These are phyloP conservation scores for Skeletonema tropicum DNA, from an alignment of 108 stramenopile genomes.

Conservation along the genomic window DNA sequence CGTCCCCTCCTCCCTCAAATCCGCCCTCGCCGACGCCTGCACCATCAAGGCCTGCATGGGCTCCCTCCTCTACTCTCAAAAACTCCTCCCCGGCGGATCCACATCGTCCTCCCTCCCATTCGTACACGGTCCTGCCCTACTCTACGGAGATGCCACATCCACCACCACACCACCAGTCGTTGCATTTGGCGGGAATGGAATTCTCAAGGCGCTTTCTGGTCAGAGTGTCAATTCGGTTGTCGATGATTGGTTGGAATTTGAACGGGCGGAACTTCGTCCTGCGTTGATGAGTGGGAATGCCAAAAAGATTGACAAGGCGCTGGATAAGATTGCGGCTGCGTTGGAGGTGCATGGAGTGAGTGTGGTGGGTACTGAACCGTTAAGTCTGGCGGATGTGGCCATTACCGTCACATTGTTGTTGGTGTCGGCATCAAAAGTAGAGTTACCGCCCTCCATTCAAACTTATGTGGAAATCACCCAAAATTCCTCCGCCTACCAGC, in stretches of 20 bases:
- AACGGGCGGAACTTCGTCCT: constrained; percentile 60
- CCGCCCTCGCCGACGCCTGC: constrained; percentile 24
- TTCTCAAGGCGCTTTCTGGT: constrained; percentile 65
- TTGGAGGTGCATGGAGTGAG: constrained; percentile 33
- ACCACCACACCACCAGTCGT: constrained; percentile 23
- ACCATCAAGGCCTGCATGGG: constrained; percentile 79
- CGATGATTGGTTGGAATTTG: constrained; percentile 88
- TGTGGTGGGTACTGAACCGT: background rate
- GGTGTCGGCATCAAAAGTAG: background rate
- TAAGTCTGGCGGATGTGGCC: constrained; percentile 74
- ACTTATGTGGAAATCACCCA: constrained; percentile 28
- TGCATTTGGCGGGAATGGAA: constrained; percentile 83
- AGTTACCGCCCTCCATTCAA: constrained; percentile 5
- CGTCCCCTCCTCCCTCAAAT: constrained; percentile 12
- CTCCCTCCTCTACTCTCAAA: constrained; percentile 52
- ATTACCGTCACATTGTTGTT: constrained; percentile 61
- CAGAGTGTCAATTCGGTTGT: constrained; percentile 16
- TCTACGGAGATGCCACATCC: constrained; percentile 44
- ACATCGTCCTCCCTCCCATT: constrained; percentile 18
- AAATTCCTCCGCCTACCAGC: constrained; percentile 43
- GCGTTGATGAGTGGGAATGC: constrained; percentile 24
- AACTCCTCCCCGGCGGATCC: constrained; percentile 45
- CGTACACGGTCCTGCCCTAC: constrained; percentile 51
- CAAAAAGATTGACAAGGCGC: constrained; percentile 11
- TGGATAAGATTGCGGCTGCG: constrained; percentile 24